These are phyloP conservation scores for Setaria italica DNA, from an alignment of 202 grass and related monocot genomes.

Conservation along the genomic window DNA sequence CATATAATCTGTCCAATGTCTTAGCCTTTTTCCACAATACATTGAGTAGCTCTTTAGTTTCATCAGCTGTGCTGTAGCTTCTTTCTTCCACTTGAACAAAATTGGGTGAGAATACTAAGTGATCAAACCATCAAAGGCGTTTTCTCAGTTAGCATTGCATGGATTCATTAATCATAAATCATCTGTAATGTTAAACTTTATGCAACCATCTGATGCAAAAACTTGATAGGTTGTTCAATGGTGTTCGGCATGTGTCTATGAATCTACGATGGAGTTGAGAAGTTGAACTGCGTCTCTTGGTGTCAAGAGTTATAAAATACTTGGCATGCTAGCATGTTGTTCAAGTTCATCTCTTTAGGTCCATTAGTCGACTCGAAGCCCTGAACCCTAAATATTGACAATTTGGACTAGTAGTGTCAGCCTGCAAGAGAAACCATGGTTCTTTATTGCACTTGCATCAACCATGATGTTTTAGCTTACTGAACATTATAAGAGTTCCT, in stretches of 20 bases:
- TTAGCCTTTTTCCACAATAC: not conserved
- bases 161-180: not conserved
- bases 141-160: not conserved
- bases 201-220: not conserved
- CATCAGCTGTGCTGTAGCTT: not conserved
- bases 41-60: not conserved
- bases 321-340: not conserved
- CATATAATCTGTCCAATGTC: conserved; percentile 24
- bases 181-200: not conserved
- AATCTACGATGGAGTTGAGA: not conserved
- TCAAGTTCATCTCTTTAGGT: not conserved
- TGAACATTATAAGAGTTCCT: conserved; percentile 9
- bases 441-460: conserved; percentile 4
- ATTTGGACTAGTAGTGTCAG: not conserved
- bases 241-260: not conserved
- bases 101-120: not conserved
- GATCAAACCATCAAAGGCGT: not conserved
- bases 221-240: not conserved
- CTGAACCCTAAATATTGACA: not conserved
- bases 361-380: not conserved
- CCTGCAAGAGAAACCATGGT: not conserved
- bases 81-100: not conserved
- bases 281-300: not conserved
- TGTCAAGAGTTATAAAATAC: not conserved
- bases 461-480: not conserved